Evolutionary conservation across 164 flowering plant genomes (phyloP).

Genomic region (Pachysandra terminalis): DNA sequence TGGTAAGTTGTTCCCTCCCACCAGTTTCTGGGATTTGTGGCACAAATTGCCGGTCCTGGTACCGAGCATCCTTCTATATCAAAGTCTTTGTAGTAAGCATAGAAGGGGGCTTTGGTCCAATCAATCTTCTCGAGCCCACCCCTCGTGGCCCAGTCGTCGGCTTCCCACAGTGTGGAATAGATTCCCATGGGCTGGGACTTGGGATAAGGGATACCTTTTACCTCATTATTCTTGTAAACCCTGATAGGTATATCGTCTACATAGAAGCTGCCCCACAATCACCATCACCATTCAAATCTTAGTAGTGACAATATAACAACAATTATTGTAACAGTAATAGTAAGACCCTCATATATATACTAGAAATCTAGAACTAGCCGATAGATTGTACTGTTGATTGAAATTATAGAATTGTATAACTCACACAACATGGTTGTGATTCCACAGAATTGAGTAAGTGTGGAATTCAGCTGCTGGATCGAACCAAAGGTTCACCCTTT

Average conservation of each 20-base stretch:
- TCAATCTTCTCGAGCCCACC: slow-evolving; percentile 56
- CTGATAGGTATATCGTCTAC: slow-evolving; percentile 56
- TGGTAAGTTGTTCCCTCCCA: slow-evolving; percentile 43
- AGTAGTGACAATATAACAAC: too few relatives aligned
- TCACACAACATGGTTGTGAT: slow-evolving; percentile 45
- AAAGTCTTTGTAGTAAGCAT: slow-evolving; percentile 47
- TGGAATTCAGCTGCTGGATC: slow-evolving; percentile 57
- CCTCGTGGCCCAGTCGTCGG: slow-evolving; percentile 63
- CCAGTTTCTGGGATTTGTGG: slow-evolving; percentile 41
- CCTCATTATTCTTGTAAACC: slow-evolving; percentile 53
- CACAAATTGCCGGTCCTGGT: slow-evolving; percentile 43
- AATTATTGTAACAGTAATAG: too few relatives aligned
- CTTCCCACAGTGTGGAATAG: slow-evolving; percentile 58
- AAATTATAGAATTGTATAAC: slow-evolving; percentile 14
- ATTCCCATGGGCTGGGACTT: slow-evolving; percentile 50
- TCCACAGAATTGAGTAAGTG: slow-evolving; percentile 50
- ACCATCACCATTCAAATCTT: neutral
- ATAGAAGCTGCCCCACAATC: slow-evolving; percentile 30
- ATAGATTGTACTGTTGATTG: too few relatives aligned
- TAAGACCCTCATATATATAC: too few relatives aligned
- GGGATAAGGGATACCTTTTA: slow-evolving; percentile 41
- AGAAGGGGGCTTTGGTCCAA: slow-evolving; percentile 61
- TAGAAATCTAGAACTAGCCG: too few relatives aligned
- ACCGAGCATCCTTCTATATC: slow-evolving; percentile 50
- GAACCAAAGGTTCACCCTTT: slow-evolving; percentile 64